These are phyloP conservation scores for Helminthosporium solani DNA, from an alignment of 2,329 filamentous ascomycete genomes.

Conservation along the genomic window DNA sequence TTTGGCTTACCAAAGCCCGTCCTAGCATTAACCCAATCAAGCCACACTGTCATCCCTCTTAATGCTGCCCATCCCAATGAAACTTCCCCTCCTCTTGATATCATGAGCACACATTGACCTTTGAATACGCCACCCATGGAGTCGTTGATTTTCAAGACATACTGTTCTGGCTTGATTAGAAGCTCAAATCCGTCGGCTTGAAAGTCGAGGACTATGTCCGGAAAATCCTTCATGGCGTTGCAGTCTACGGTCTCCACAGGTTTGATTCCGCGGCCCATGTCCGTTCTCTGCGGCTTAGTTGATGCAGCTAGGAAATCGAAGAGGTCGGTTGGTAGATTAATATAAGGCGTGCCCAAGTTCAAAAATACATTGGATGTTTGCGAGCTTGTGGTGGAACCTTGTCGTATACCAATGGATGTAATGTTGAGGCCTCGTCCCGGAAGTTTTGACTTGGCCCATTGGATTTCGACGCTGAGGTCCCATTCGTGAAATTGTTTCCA, in stretches of 20 bases:
- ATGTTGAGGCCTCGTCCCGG: constrained; percentile 7
- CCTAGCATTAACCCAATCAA: constrained; percentile 10
- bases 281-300: constrained; percentile 2
- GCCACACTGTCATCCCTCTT: constrained; percentile 8
- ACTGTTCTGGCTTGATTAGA: constrained; percentile 7
- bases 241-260: constrained; percentile 6
- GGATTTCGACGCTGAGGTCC: constrained; percentile 8
- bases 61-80: constrained; percentile 7
- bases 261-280: constrained; percentile 6
- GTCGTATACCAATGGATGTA: constrained; percentile 3
- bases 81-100: constrained; percentile 3
- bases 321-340: constrained; percentile 2
- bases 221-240: constrained; percentile 1
- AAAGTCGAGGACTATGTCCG: constrained; percentile 5
- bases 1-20: constrained; percentile 6
- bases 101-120: constrained; percentile 7
- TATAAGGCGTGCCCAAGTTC: constrained; percentile 8
- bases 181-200: constrained; percentile 5
- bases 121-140: constrained; percentile 5
- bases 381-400: not conserved
- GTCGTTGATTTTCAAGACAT: constrained; percentile 6
- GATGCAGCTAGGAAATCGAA: constrained; percentile 4
- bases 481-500: constrained; percentile 12
- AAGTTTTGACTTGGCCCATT: constrained; percentile 4
- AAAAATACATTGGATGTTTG: constrained; percentile 1